These are phyloP conservation scores for Umbelopsis isabellina DNA, from an alignment of 192 early-diverging fungal genomes.

Conservation along the genomic window DNA sequence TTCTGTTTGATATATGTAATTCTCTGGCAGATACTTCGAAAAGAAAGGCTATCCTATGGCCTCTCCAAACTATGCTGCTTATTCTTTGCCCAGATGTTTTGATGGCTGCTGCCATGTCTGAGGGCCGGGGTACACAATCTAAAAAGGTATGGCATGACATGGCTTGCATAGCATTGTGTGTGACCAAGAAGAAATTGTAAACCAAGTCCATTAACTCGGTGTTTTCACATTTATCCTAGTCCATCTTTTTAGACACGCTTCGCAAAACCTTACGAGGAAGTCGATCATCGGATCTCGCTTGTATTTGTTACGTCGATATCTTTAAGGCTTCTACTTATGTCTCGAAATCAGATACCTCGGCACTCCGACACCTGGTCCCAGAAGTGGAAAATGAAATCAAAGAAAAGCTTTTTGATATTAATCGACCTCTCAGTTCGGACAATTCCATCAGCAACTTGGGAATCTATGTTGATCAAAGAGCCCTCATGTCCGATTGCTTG, in stretches of 20 bases:
- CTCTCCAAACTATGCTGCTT: constrained; percentile 84
- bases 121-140: constrained; percentile 27
- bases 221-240: constrained; percentile 33
- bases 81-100: constrained; percentile 85
- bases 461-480: constrained; percentile 74
- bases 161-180: not conserved
- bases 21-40: constrained; percentile 62
- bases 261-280: constrained; percentile 55
- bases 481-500: constrained; percentile 73
- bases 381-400: constrained; percentile 80
- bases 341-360: constrained; percentile 60
- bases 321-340: constrained; percentile 75
- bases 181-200: not conserved
- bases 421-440: constrained; percentile 47
- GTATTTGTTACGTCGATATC: constrained; percentile 75
- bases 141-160: constrained; percentile 38
- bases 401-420: constrained; percentile 69
- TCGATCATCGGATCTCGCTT: constrained; percentile 66
- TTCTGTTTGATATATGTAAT: constrained; percentile 74
- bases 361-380: constrained; percentile 64
- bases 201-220: constrained; percentile 13
- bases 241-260: constrained; percentile 55
- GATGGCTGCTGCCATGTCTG: constrained; percentile 50
- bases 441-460: constrained; percentile 36
- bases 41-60: constrained; percentile 80